Evolutionary conservation across 805 yeast genomes (phyloP).

Genomic region (Yarrowia hollandica): DNA sequence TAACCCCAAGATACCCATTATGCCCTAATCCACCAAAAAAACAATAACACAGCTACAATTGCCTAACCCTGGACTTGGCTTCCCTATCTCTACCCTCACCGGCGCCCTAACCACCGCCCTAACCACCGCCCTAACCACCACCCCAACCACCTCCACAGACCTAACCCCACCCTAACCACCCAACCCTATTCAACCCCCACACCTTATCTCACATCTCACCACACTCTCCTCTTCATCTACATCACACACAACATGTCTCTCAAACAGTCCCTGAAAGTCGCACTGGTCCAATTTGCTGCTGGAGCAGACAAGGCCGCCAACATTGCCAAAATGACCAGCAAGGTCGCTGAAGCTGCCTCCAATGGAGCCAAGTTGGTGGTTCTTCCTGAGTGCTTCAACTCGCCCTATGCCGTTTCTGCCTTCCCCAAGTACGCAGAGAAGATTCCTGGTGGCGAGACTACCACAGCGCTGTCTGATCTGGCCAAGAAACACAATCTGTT

Average conservation of each 20-base stretch:
- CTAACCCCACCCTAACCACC: background rate
- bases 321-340: slow-evolving; percentile 62
- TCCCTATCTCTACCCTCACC: too few species aligned
- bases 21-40: too few species aligned
- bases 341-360: slow-evolving; percentile 66
- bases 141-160: too few species aligned
- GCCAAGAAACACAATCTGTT: slow-evolving; percentile 66
- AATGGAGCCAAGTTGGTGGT: slow-evolving; percentile 70
- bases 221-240: background rate
- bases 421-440: slow-evolving; percentile 85
- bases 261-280: slow-evolving; percentile 66
- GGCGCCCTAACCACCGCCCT: too few species aligned
- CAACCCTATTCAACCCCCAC: too few species aligned
- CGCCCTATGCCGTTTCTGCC: slow-evolving; percentile 86
- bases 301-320: slow-evolving; percentile 81
- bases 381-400: slow-evolving; percentile 94
- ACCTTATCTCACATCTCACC: background rate
- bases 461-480: slow-evolving; percentile 58
- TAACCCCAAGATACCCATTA: too few species aligned
- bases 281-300: slow-evolving; percentile 79
- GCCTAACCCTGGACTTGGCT: too few species aligned
- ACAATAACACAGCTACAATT: too few species aligned
- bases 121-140: too few species aligned
- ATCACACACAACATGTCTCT: slow-evolving; percentile 39
- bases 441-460: slow-evolving; percentile 71